These are phyloP conservation scores for Chamaecyparis obtusa DNA, from an alignment of 75 land plant species.

Conservation along the genomic window DNA sequence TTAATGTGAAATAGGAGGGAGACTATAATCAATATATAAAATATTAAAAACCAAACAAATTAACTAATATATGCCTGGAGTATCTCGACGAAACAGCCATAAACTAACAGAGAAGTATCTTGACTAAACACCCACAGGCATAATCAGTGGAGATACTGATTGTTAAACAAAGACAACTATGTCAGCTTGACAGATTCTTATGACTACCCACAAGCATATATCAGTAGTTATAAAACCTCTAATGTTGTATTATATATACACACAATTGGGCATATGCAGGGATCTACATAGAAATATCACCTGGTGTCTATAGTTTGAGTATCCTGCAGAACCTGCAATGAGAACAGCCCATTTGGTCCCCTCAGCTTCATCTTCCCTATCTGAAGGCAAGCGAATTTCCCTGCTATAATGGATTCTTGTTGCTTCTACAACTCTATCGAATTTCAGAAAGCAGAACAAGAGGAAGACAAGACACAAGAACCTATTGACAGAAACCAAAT, in stretches of 20 bases:
- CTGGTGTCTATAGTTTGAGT: conserved; percentile 33
- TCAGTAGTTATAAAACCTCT: not conserved
- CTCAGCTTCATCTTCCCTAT: not conserved
- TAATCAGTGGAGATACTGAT: not conserved
- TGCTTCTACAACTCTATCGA: not conserved
- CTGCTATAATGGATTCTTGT: not conserved
- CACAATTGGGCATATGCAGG: not conserved
- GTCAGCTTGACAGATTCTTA: not conserved
- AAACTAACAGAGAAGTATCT: not conserved
- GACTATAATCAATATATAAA: not conserved
- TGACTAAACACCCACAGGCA: not conserved
- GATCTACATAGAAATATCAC: conserved; percentile 4
- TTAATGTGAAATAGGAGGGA: not conserved
- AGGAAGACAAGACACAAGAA: not conserved
- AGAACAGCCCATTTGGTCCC: conserved; percentile 37
- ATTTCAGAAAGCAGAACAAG: conserved; percentile 2
- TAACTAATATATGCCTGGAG: not conserved
- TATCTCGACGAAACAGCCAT: too few species aligned
- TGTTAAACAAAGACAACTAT: too few species aligned
- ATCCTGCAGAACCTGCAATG: conserved; percentile 31
- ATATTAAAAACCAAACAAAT: not conserved
- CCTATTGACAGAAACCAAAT: not conserved
- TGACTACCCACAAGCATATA: not conserved
- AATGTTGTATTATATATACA: not conserved
- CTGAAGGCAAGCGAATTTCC: not conserved